A percentile compares a stretch with the other conserved stretches of the same genome.
Evolutionary conservation across 2,329 filamentous ascomycete genomes (phyloP).

Genomic region (Kalmusia sp.): DNA sequence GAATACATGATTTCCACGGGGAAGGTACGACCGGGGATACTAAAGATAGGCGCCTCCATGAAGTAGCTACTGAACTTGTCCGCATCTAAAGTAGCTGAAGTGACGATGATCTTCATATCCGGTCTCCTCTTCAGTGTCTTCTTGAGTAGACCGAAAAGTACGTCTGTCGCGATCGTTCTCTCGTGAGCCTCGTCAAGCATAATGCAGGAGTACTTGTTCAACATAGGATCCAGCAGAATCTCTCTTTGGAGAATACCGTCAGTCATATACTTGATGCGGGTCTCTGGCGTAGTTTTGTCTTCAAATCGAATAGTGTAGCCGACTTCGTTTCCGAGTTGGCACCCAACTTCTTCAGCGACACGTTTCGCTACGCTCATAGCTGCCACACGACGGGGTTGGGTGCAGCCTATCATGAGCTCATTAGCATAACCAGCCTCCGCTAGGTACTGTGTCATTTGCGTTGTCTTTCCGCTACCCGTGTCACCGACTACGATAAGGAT

Average conservation of each 20-base stretch:
- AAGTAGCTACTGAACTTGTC: conserved; percentile 98
- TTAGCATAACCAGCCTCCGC: conserved; percentile 91
- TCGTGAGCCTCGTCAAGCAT: conserved; percentile 99
- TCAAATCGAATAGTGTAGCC: conserved; percentile 99
- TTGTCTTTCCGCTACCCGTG: conserved; percentile 96
- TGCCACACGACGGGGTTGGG: conserved; percentile 94
- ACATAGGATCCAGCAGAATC: conserved; percentile 92
- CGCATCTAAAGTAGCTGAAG: conserved; percentile 96
- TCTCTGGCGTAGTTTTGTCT: conserved; percentile 87
- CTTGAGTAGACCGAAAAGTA: conserved; percentile 95
- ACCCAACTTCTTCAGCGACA: conserved; percentile 96
- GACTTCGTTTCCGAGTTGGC: conserved; percentile 89
- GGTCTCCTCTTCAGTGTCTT: conserved; percentile 81
- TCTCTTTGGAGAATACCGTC: conserved; percentile 98
- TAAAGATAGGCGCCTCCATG: conserved; percentile 94
- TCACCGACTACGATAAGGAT: conserved; percentile 96
- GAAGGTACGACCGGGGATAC: conserved; percentile 92
- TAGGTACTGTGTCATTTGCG: conserved; percentile 92
- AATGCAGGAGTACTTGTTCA: conserved; percentile 94
- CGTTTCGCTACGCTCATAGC: conserved; percentile 98
- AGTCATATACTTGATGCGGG: conserved; percentile 99
- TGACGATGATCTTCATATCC: conserved; percentile 98
- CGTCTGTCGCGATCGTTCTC: conserved; percentile 94
- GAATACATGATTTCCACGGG: conserved; percentile 97
- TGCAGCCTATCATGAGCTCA: conserved; percentile 90